Base-by-base conservation (phyloP, 1,284 basidiomycete genomes). In the Ustilago shanxiensis region DNA sequence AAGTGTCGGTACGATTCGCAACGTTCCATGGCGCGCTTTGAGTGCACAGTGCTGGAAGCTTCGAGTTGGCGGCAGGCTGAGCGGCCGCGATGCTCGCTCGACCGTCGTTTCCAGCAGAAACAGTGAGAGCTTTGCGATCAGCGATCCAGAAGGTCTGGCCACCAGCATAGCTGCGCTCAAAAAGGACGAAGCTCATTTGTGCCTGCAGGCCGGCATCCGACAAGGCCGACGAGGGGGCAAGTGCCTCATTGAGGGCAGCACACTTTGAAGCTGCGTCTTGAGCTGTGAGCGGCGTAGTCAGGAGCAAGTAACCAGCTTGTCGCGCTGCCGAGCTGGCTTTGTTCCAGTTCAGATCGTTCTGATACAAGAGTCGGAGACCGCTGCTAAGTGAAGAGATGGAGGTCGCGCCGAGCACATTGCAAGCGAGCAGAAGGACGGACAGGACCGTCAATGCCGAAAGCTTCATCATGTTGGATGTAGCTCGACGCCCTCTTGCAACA, bases 341-440 rank as follows among this genome's bases (percentile, higher is more conserved):
- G 60, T 51, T 76, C 64, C 66, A 71, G 56, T 79, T 66, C 6
- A 82, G 70, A 35, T 82, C 79, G 50, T 82, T 82, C 53, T 81
- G 79, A 41, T 77, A 76, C 33, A 82, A 64, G 22, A 82, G 60
- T 14, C 77, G 66, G 18, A 76, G 37, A 9, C 75, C 70, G 24
- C 66, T 66, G 45, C 50, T 49, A 22, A 62, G 41, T 0, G 56
- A 61, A 13, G 64, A 47, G 9, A 51, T 22, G 1, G 55, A 22
- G 3, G 53, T 57, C 22, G 68, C 68, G 4, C 26, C 58, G 9
- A 61, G 54, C 1, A 52, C 55, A 9, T n/a, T 49, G n/a, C 26
- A 56, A 4, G 24, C 44, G 3, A 31, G 45, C 29, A 56, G 5
- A 29, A n/a, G 49, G 44, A 22, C 39, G 35, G 35, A 56, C 37